These are phyloP conservation scores for Sarcodon sp. DNA, from an alignment of 768 basidiomycete genomes.

Conservation along the genomic window DNA sequence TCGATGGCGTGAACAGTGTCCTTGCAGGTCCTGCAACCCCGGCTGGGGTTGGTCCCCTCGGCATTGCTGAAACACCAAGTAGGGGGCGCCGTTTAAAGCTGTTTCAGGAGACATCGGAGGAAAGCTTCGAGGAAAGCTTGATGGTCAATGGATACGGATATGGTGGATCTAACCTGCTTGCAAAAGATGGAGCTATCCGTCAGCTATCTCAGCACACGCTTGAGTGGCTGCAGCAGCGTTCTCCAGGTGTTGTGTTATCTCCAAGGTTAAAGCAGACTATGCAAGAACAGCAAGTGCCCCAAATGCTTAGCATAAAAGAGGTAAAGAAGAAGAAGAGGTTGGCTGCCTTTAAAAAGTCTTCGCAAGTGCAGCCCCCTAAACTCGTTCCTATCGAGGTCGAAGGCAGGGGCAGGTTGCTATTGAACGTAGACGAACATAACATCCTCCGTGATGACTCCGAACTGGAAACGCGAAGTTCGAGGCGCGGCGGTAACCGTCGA, in stretches of 20 bases:
- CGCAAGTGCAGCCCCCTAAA: slow-evolving; percentile 19
- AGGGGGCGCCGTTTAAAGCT: slow-evolving; percentile 64
- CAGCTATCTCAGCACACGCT: slow-evolving; percentile 32
- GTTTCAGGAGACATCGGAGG: slow-evolving; percentile 74
- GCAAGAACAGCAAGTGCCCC: slow-evolving; percentile 14
- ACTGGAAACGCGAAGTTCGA: slow-evolving; percentile 10
- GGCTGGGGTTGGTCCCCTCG: slow-evolving; percentile 21
- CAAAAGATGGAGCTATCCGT: slow-evolving; percentile 7
- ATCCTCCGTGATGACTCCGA: slow-evolving; percentile 7
- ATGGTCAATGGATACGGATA: slow-evolving; percentile 68
- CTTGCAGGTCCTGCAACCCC: slow-evolving; percentile 10
- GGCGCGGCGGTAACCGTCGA: slow-evolving; percentile 27
- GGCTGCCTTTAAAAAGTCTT: slow-evolving; percentile 41
- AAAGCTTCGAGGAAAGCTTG: slow-evolving; percentile 75
- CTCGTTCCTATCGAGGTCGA: slow-evolving; percentile 54
- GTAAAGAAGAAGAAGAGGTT: slow-evolving; percentile 54
- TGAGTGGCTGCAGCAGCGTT: slow-evolving; percentile 32
- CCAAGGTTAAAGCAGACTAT: slow-evolving; percentile 12
- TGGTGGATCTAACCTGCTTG: slow-evolving; percentile 13
- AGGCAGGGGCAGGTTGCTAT: slow-evolving; percentile 58
- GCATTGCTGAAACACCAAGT: slow-evolving; percentile 55
- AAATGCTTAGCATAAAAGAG: slow-evolving; percentile 35
- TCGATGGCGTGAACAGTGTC: slow-evolving; percentile 15
- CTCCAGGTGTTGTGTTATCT: slow-evolving; percentile 26
- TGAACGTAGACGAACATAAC: slow-evolving; percentile 36